Evolutionary conservation across 495 filamentous ascomycete species (phyloP).

Genomic region (Amphirosellinia nigrospora): DNA sequence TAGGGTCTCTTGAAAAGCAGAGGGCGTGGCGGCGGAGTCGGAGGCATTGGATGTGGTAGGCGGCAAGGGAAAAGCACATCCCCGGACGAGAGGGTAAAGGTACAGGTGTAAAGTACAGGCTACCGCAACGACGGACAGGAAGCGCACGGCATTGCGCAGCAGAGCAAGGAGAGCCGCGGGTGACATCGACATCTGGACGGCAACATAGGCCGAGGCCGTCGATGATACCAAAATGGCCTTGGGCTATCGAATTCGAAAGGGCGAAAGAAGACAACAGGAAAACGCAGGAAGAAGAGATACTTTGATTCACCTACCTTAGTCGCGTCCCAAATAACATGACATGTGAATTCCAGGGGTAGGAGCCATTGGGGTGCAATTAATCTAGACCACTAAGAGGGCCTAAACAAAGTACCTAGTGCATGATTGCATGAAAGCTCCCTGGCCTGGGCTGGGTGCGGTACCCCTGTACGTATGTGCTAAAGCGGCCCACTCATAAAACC

Average conservation of each 20-base stretch:
- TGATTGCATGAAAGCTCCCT: too few relatives aligned
- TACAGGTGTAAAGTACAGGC: constrained; percentile 79
- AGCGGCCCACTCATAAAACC: neutral
- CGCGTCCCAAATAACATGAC: too few relatives aligned
- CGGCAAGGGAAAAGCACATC: constrained; percentile 80
- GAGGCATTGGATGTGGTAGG: constrained; percentile 25
- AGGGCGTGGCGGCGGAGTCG: constrained; percentile 23
- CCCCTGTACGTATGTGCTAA: neutral
- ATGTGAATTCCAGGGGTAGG: constrained; percentile 2
- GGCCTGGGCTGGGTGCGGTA: neutral
- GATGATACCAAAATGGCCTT: constrained; percentile 22
- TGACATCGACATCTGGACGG: constrained; percentile 58
- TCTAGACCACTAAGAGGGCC: too few relatives aligned
- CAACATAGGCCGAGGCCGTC: constrained; percentile 44
- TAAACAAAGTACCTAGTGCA: too few relatives aligned
- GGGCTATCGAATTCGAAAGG: constrained; percentile 1
- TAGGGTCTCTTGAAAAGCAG: constrained; percentile 36
- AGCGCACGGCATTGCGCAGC: constrained; percentile 64
- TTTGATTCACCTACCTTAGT: too few relatives aligned
- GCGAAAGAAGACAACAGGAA: constrained; percentile 19
- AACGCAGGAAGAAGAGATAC: constrained; percentile 16
- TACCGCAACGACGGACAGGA: constrained; percentile 74
- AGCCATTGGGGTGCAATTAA: too few relatives aligned
- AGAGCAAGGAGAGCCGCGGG: constrained; percentile 63
- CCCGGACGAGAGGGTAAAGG: constrained; percentile 81